Evolutionary conservation across 2,329 filamentous ascomycete genomes (phyloP), one percentile per base, ranked within the genome.

Genomic region (Fusarium tricinctum): DNA sequence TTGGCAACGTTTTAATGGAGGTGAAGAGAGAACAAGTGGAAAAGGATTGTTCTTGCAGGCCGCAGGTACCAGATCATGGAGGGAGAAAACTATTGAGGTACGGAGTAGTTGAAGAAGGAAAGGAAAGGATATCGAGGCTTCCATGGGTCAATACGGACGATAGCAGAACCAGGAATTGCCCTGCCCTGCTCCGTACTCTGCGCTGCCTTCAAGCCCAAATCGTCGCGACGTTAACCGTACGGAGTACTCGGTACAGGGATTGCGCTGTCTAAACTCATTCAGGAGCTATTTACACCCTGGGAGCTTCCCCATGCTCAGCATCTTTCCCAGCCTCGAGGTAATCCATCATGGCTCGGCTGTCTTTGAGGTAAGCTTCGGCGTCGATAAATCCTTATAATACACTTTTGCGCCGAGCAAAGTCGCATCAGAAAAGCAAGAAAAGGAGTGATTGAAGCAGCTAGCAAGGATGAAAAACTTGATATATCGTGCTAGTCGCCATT

Each of bases 381-480:
- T 54, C 53, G 50, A 52, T 44, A 63, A 38, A 48, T 69, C 30
- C 56, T 50, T 28, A 63, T 39, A 38, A 58, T 42, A 57, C 61
- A 52, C 33, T 42, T 38, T 58, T 63, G 33, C 48, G 46, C 62
- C 62, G 66, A 68, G 60, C 8, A 50, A 33, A 52, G 65, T 62
- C 42, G 22, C 52, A 69, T 54, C 38, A 42, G 22, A 38, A 49
- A 45, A 51, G 14, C 20, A 45, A 58, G 20, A 49, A 63, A 63
- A 58, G 49, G 66, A 49, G 40, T 32, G 42, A 66, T 49, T 40
- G 38, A 50, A 38, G 30, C 14, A 47, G 35, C 66, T 69, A 70
- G 66, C 66, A 70, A 56, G 66, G 66, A 44, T 69, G 5, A 23
- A 54, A 67, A 68, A 50, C 66, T 58, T 66, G 61, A 35, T 65